Evolutionary conservation across 2,329 filamentous ascomycete genomes (phyloP), one percentile per base, ranked within the genome.

Genomic region (Dothidotthia symphoricarpi): DNA sequence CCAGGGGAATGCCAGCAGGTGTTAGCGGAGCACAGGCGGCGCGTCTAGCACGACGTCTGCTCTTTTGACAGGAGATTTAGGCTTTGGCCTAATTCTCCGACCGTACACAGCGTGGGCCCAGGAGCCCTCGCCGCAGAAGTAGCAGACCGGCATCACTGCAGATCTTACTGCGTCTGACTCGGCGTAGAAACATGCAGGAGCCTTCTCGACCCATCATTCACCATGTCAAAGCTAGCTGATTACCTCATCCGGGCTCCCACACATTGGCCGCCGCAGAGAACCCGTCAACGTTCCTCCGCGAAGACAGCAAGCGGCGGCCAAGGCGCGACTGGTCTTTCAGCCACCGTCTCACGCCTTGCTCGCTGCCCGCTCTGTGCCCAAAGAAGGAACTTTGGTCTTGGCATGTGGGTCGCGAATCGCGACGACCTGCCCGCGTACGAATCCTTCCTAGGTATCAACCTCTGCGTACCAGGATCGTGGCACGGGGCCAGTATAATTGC

Each of bases 51-150:
- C 49, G 43, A 55, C 53, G 49, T 51, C 50, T 59, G 55, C 52
- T 46, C 49, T 47, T 58, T 52, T 63, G 60, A 64, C 60, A 64
- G 60, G 57, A 59, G 51, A 41, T 60, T 63, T 59, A 61, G 41
- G 58, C 61, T 64, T 22, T 63, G 51, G 59, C 49, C 54, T 57
- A 55, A 64, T 64, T 64, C 61, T 63, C 61, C 61, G 63, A 63
- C 37, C 43, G 53, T 45, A 55, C 59, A 61, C 55, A 45, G 50
- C 43, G 47, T n/a, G n/a, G n/a, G n/a, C n/a, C n/a, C n/a, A n/a
- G n/a, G n/a, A n/a, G n/a, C n/a, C n/a, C n/a, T n/a, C n/a, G n/a
- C n/a, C n/a, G n/a, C n/a, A n/a, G n/a, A n/a, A n/a, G n/a, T 39
- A 37, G 41, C 49, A 43, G 42, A 38, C 50, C 50, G 32, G 39